These are phyloP conservation scores for Tulasnella sp. DNA, from an alignment of 768 basidiomycete species.

Conservation along the genomic window DNA sequence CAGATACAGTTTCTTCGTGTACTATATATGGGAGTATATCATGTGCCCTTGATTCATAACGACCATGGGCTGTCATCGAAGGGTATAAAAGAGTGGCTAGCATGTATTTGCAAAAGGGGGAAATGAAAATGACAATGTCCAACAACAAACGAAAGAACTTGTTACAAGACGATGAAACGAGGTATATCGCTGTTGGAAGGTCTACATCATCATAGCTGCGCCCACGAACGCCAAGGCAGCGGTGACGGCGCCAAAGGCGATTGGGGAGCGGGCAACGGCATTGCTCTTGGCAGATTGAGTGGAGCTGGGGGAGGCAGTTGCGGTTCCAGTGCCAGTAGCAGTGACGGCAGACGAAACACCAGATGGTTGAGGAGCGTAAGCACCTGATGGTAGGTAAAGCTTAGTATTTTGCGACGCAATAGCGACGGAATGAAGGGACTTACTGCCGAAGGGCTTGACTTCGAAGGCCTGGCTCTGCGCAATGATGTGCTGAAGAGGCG, in stretches of 20 bases:
- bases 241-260: neutral
- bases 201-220: constrained; percentile 8
- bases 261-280: neutral
- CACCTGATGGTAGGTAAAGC: neutral
- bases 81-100: neutral
- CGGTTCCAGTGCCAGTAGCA: neutral
- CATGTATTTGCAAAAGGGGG: neutral
- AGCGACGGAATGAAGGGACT: neutral
- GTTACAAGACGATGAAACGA: neutral
- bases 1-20: neutral
- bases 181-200: neutral
- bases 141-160: neutral
- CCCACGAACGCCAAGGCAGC: neutral
- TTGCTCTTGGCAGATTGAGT: neutral
- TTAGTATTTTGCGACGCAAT: neutral
- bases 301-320: neutral
- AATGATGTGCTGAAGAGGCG: neutral
- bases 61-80: neutral
- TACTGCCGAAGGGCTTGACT: constrained; percentile 8
- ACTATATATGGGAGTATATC: neutral
- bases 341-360: constrained; percentile 6
- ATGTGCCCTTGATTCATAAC: neutral
- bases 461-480: constrained; percentile 11
- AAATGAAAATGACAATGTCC: neutral
- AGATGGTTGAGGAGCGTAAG: constrained; percentile 12